These are phyloP conservation scores for Calonectria multiphialidica DNA, from an alignment of 2,329 filamentous ascomycete species.

Conservation along the genomic window DNA sequence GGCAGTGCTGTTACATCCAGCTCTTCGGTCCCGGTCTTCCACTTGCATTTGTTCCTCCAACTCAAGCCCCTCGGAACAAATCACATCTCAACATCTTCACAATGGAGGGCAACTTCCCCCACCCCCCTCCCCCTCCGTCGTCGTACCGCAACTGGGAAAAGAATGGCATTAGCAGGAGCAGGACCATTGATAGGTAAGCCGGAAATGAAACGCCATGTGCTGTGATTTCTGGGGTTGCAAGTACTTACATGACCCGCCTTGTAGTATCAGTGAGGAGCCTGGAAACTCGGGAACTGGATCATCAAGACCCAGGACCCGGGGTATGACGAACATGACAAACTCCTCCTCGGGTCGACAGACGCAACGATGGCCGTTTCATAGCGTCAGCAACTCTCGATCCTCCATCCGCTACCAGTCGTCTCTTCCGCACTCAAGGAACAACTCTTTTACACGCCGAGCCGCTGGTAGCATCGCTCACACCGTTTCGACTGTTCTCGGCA, in stretches of 20 bases:
- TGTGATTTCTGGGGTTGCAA: background rate
- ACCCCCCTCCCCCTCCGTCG: conserved; percentile 39
- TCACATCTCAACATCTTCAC: conserved; percentile 17
- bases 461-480: conserved; percentile 45
- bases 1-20: conserved; percentile 32
- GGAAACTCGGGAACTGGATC: conserved; percentile 29
- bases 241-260: conserved; percentile 7
- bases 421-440: conserved; percentile 35
- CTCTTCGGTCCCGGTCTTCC: conserved; percentile 6
- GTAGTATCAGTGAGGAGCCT: conserved; percentile 42
- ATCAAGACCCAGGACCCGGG: conserved; percentile 37
- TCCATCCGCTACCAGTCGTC: conserved; percentile 38
- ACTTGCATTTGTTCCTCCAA: conserved; percentile 6
- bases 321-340: conserved; percentile 42
- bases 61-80: conserved; percentile 15
- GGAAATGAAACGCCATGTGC: background rate
- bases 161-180: conserved; percentile 31
- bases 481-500: conserved; percentile 50
- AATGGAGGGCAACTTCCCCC: conserved; percentile 38
- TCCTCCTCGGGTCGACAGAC: conserved; percentile 42
- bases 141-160: conserved; percentile 37
- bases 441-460: conserved; percentile 39
- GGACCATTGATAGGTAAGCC: conserved; percentile 42
- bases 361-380: conserved; percentile 44
- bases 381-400: conserved; percentile 43